Percentiles rank a stretch among this genome's conserved stretches.
These are phyloP conservation scores for barrel medic (Medicago truncatula) DNA, from an alignment of 306 rosid genomes.

Conservation along the genomic window MtrunA17r5.0-ANR NC_053045.1:53945501-53946000, in stretches of 20 bases:
- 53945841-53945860: constrained; percentile 1
- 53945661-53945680: background rate
- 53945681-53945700: background rate
- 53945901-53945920: too few relatives aligned
- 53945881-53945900: too few relatives aligned
- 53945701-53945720: constrained; percentile 58
- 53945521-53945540: constrained; percentile 59
- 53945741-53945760: constrained; percentile 77
- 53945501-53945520: constrained; percentile 1
- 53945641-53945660: constrained; percentile 7
- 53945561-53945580: constrained; percentile 79
- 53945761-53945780: constrained; percentile 72
- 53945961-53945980: too few relatives aligned
- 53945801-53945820: constrained; percentile 64
- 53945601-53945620: constrained; percentile 60
- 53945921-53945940: too few relatives aligned
- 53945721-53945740: constrained; percentile 94
- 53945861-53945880: background rate
- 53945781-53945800: constrained; percentile 75
- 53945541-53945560: constrained; percentile 96
- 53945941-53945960: too few relatives aligned
- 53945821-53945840: background rate
- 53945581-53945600: constrained; percentile 41
- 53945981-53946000: too few relatives aligned
- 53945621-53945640: constrained; percentile 57